Evolutionary conservation across 192 early-diverging fungal genomes (phyloP).

Genomic region (Coemansia sp.): DNA sequence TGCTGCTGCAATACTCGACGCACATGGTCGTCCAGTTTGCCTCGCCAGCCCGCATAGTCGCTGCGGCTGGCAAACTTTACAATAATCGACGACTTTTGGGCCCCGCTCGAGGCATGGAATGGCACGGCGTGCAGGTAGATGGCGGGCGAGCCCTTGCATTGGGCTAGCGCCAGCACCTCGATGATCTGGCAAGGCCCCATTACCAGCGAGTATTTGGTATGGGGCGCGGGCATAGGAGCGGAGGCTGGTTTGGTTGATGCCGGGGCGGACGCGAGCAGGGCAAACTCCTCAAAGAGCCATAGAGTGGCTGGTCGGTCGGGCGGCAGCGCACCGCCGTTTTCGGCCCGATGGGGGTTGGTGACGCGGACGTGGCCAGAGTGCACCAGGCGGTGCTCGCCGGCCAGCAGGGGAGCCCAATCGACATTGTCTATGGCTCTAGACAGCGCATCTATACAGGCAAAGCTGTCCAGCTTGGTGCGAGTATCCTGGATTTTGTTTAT

Average conservation of each 20-base stretch:
- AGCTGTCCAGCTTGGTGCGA: conserved; percentile 41
- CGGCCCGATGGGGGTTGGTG: conserved; percentile 12
- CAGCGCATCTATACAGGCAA: conserved; percentile 40
- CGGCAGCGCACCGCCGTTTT: conserved; percentile 16
- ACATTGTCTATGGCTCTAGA: conserved; percentile 15
- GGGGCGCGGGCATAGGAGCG: conserved; percentile 20
- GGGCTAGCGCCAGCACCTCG: conserved; percentile 47
- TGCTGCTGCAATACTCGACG: conserved; percentile 19
- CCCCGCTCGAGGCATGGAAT: conserved; percentile 5
- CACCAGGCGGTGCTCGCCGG: conserved; percentile 28
- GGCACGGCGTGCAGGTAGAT: conserved; percentile 32
- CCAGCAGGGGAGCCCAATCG: conserved; percentile 26
- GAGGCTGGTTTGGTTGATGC: too few species aligned
- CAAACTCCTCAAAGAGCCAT: conserved; percentile 48
- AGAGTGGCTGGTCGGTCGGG: conserved; percentile 27
- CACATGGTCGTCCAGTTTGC: conserved; percentile 42
- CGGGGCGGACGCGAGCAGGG: conserved; percentile 18
- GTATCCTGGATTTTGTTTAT: conserved; percentile 50
- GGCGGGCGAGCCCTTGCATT: conserved; percentile 36
- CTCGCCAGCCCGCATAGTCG: conserved; percentile 36
- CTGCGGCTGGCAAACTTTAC: conserved; percentile 40
- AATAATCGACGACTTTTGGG: conserved; percentile 25
- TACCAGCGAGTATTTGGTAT: conserved; percentile 18
- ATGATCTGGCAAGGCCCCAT: conserved; percentile 35
- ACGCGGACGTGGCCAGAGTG: conserved; percentile 33